Base-by-base conservation (phyloP, 352 stramenopile genomes). In the Phytophthora agathidicida region DNA sequence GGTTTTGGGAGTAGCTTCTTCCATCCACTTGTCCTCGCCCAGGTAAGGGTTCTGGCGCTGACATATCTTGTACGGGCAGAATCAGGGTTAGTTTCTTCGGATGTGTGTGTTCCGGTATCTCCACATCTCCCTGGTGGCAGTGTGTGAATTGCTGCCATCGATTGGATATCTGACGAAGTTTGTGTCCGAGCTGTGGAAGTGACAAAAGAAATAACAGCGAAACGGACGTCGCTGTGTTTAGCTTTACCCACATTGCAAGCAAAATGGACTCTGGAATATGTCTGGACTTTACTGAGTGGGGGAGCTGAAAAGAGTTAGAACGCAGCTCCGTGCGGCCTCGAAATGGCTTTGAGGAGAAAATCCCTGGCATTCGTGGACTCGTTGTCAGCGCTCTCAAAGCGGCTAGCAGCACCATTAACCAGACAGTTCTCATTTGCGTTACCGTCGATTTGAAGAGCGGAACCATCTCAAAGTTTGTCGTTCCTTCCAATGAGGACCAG, bases 351-450 rank as follows among this genome's bases (percentile, higher is more conserved):
- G n/a, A n/a, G n/a, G n/a, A n/a, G n/a, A n/a, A n/a, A n/a, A n/a
- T n/a, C n/a, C n/a, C n/a, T n/a, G n/a, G n/a, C n/a, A n/a, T n/a
- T n/a, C n/a, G 39, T 60, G 13, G 57, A 60, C 27, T 48, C 45
- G 39, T 68, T 68, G 30, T 70, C 23, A 59, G 35, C 32, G 75
- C 47, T 6, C 45, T 10, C 5, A 71, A 9, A 19, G 63, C 77
- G 16, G 58, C 53, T 2, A 77, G 19, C 11, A 81, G 30, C 13
- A 66, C 70, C 13, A 85, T 16, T 10, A 80, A 17, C 72, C 66
- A 83, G 2, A 78, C 65, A 10, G 68, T 78, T 8, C 75, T 72
- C 69, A 85, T 82, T 16, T 81, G 72, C 11, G 79, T 45, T 6
- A 67, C 68, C 2, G 65, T 64, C 2, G 67, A 55, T 13, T 37